These are phyloP conservation scores for Trametes sp. DNA, from an alignment of 1,284 basidiomycete species.

Conservation along the genomic window DNA sequence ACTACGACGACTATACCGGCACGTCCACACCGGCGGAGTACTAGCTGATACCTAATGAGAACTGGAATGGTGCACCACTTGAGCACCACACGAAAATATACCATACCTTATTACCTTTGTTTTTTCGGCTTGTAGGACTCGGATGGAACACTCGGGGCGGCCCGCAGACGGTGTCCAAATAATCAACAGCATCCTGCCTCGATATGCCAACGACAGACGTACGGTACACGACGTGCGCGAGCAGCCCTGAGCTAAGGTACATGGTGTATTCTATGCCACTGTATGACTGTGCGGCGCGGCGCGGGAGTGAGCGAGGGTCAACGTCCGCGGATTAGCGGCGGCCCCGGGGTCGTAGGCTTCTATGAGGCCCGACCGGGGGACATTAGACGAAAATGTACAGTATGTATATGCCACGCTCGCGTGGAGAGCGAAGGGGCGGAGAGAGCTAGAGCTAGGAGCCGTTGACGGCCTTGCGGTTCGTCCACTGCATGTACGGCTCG, in stretches of 20 bases:
- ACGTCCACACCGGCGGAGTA: constrained; percentile 25
- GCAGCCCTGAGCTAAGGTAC: constrained; percentile 4
- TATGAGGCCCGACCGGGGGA: too few relatives aligned
- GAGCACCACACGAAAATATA: too few relatives aligned
- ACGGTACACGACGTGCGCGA: neutral
- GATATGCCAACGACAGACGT: neutral
- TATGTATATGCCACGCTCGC: neutral
- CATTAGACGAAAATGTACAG: constrained; percentile 1
- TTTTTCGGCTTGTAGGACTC: neutral
- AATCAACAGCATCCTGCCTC: constrained; percentile 2
- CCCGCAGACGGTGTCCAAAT: neutral
- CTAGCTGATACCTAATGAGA: too few relatives aligned
- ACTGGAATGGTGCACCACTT: too few relatives aligned
- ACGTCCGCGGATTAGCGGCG: constrained; percentile 9
- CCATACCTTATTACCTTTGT: neutral
- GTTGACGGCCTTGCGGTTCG: constrained; percentile 72
- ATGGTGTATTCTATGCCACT: constrained; percentile 5
- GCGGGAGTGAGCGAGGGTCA: neutral
- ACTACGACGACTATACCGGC: constrained; percentile 23
- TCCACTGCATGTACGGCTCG: constrained; percentile 87
- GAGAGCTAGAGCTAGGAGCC: constrained; percentile 38
- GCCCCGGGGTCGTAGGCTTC: too few relatives aligned
- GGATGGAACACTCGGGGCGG: neutral
- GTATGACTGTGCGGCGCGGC: neutral
- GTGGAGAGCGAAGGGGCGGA: neutral